phyloP scores from a whole-genome alignment of 2,329 filamentous ascomycete genomes.

The Macrophomina phaseolina region DNA sequence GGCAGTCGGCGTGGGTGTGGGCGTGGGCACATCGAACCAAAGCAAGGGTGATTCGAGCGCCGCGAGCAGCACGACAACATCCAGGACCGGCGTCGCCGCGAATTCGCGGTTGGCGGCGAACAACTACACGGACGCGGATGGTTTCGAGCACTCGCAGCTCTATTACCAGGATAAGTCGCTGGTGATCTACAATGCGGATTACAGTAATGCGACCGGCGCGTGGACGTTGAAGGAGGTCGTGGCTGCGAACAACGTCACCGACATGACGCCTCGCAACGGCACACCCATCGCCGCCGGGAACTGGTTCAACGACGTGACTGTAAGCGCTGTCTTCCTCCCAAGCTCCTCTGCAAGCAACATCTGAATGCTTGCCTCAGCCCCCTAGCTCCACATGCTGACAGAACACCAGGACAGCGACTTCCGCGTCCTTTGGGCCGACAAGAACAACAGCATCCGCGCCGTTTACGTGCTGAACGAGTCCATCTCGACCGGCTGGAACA shows the following conservation, averaged over 20 bases:
- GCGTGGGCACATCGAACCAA: not conserved
- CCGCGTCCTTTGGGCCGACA: constrained; percentile 5
- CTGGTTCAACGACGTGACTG: not conserved
- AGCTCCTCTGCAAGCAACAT: not conserved
- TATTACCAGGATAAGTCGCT: constrained; percentile 5
- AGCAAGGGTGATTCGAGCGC: not conserved
- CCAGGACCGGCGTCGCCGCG: not conserved
- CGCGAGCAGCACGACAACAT: not conserved
- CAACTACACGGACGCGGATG: constrained; percentile 7
- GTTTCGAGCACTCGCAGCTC: constrained; percentile 3
- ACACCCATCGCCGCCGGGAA: constrained; percentile 13
- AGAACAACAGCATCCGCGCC: not conserved
- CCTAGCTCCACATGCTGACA: too few relatives aligned
- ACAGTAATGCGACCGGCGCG: not conserved
- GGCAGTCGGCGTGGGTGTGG: constrained; percentile 3
- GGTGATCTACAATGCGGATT: not conserved
- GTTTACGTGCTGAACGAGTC: constrained; percentile 3
- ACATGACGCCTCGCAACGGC: not conserved
- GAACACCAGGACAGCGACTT: constrained; percentile 1
- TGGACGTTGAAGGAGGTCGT: not conserved
- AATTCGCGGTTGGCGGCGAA: not conserved
- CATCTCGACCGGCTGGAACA: not conserved
- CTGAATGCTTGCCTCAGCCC: too few relatives aligned
- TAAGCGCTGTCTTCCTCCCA: not conserved
- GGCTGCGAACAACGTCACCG: not conserved